Evolutionary conservation across 371 early-diverging fungal genomes (phyloP).

Genomic region (Mortierella sp.): DNA sequence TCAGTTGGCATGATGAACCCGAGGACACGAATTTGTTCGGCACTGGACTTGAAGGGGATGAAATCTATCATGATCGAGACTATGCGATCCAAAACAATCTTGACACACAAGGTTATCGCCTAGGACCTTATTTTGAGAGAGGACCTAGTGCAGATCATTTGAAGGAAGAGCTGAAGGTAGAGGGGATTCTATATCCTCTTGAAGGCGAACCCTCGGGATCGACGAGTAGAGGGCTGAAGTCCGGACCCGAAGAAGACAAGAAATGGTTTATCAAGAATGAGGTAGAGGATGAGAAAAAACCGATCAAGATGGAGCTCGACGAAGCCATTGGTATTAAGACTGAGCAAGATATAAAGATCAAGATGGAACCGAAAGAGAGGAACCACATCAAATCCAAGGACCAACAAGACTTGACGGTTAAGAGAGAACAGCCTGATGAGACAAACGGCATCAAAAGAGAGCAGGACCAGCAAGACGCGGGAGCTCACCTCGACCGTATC

Average conservation of each 20-base stretch:
- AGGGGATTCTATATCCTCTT: slow-evolving; percentile 20
- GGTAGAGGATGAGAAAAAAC: slow-evolving; percentile 1
- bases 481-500: too few species aligned
- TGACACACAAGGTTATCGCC: slow-evolving; percentile 28
- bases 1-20: slow-evolving; percentile 40
- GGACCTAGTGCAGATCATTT: slow-evolving; percentile 23
- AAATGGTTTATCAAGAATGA: slow-evolving; percentile 8
- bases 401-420: too few species aligned
- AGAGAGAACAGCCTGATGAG: too few species aligned
- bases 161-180: slow-evolving; percentile 10
- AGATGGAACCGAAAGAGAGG: too few species aligned
- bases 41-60: not conserved
- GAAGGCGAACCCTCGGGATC: slow-evolving; percentile 12
- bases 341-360: not conserved
- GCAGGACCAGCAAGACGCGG: too few species aligned
- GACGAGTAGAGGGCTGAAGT: not conserved
- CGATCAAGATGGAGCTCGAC: slow-evolving; percentile 4
- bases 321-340: slow-evolving; percentile 1
- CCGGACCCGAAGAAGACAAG: slow-evolving; percentile 11
- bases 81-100: slow-evolving; percentile 28
- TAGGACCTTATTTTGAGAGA: slow-evolving; percentile 32
- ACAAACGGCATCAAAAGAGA: too few species aligned
- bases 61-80: not conserved
- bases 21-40: slow-evolving; percentile 20
- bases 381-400: too few species aligned